Evolutionary conservation across 345 rosid species (phyloP).

Genomic region (Limnanthes douglasii): DNA sequence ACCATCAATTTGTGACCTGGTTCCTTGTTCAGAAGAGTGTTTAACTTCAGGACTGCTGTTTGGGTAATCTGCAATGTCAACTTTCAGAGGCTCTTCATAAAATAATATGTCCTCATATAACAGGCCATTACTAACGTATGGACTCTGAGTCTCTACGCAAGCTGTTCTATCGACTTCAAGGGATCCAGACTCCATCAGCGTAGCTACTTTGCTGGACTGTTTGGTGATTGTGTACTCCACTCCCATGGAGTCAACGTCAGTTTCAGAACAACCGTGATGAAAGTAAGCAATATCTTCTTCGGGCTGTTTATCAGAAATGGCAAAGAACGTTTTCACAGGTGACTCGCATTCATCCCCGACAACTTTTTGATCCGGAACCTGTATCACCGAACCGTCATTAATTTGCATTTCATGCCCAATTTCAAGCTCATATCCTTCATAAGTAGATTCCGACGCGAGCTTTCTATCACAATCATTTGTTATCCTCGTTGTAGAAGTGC

Average conservation of each 20-base stretch:
- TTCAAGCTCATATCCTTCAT: conserved; percentile 7
- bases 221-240: no score
- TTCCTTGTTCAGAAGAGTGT: conserved; percentile 7
- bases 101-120: conserved; percentile 7
- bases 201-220: conserved; percentile 11
- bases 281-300: conserved; percentile 8
- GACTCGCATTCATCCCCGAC: no score
- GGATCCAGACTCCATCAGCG: conserved; percentile 9
- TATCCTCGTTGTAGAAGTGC: no score
- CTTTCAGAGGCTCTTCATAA: conserved; percentile 8
- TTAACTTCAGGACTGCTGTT: conserved; percentile 5
- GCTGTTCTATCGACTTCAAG: conserved; percentile 9
- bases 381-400: conserved; percentile 15
- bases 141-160: conserved; percentile 10
- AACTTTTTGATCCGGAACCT: no score
- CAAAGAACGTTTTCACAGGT: neutral
- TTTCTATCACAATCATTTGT: neutral
- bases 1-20: conserved; percentile 9
- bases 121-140: conserved; percentile 7
- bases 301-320: conserved; percentile 8
- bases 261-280: no score
- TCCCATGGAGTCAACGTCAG: no score
- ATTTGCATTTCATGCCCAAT: conserved; percentile 10
- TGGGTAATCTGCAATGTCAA: conserved; percentile 6
- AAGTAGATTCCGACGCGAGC: neutral